Evolutionary conservation across 768 basidiomycete genomes (phyloP).

Genomic region (Lactarius tabidus): DNA sequence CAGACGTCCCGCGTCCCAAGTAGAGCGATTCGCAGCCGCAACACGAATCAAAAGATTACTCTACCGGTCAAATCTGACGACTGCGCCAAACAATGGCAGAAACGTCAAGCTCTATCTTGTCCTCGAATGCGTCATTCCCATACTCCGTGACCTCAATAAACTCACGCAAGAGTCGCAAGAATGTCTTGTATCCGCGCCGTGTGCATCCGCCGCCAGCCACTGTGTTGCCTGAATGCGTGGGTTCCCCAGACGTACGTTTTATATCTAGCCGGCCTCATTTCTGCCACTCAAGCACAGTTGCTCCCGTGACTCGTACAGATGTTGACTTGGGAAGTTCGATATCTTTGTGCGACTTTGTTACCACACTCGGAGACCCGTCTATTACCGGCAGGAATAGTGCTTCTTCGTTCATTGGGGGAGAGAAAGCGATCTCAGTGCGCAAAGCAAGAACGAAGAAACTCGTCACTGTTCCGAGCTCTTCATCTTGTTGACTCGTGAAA

Average conservation of each 20-base stretch:
- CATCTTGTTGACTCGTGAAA: neutral
- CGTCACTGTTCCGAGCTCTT: neutral
- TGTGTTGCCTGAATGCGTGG: neutral
- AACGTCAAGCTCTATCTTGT: neutral
- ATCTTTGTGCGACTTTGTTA: neutral
- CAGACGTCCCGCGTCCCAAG: no score
- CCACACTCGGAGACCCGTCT: neutral
- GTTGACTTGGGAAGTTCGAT: neutral
- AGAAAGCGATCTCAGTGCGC: neutral
- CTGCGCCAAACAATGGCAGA: neutral
- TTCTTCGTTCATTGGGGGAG: neutral
- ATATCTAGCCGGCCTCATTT: neutral
- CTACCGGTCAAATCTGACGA: neutral
- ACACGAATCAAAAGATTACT: no score
- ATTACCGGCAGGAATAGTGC: neutral
- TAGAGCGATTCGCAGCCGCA: no score
- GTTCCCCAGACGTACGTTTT: neutral
- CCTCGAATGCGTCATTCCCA: neutral
- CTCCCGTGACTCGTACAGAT: neutral
- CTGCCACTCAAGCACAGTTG: neutral
- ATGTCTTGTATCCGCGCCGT: neutral
- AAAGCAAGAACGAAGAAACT: neutral
- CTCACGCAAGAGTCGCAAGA: neutral
- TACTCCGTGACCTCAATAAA: neutral
- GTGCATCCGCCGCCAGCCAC: neutral